Conservation (phyloP, 768 basidiomycete species). For the Kwoniella heveanensis region DNA sequence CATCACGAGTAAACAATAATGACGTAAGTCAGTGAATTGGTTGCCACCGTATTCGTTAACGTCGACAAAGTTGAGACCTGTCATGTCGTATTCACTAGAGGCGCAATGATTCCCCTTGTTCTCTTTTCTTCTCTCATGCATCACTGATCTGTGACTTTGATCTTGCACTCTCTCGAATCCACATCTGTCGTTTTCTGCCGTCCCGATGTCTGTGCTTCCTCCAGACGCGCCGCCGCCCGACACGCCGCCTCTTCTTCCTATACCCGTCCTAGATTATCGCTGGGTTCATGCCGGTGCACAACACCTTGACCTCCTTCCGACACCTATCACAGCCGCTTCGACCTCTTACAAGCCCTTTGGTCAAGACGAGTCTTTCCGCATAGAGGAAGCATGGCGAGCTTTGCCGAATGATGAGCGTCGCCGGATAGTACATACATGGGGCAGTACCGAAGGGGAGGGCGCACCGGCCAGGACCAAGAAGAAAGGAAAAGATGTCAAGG, state of each 20-base stretch:
- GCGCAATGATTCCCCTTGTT: conserved; percentile 18
- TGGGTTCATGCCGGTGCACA: conserved; percentile 55
- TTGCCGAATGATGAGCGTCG: conserved; percentile 32
- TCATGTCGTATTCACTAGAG: background rate
- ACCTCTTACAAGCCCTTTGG: conserved; percentile 53
- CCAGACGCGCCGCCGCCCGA: conserved; percentile 19
- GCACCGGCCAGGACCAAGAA: conserved; percentile 31
- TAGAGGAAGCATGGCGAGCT: conserved; percentile 44
- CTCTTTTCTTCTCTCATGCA: background rate
- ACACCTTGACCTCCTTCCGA: conserved; percentile 50
- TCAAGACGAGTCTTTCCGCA: conserved; percentile 36
- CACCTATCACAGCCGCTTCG: conserved; percentile 48
- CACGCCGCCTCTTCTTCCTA: conserved; percentile 31
- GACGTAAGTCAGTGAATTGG: background rate
- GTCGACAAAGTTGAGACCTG: background rate
- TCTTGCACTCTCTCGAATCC: background rate
- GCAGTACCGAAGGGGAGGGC: conserved; percentile 42
- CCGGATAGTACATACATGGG: conserved; percentile 36
- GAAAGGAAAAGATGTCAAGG: conserved; percentile 33
- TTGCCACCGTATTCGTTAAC: background rate
- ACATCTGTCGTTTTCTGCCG: too few relatives aligned
- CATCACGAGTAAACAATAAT: background rate
- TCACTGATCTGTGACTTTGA: too few relatives aligned
- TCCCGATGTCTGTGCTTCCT: conserved; percentile 12
- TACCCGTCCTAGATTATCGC: conserved; percentile 35